These are phyloP conservation scores for Holtermannia corniformis DNA, from an alignment of 768 basidiomycete genomes.

Conservation along the genomic window DNA sequence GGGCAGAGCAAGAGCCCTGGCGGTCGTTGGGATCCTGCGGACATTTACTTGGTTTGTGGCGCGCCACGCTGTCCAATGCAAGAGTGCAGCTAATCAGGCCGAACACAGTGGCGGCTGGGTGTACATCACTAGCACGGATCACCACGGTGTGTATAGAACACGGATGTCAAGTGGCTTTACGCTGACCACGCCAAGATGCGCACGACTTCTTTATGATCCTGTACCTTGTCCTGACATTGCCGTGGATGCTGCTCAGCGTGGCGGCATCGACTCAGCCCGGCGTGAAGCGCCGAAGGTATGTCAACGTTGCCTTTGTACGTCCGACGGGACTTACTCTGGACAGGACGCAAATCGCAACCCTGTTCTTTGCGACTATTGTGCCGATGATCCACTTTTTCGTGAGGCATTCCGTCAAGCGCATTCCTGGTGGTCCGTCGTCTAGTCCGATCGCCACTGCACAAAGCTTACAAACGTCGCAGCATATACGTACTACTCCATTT, in stretches of 20 bases:
- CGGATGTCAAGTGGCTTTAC: neutral
- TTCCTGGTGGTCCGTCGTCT: constrained; percentile 58
- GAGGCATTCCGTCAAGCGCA: constrained; percentile 66
- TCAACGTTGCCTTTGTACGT: neutral
- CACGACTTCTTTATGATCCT: constrained; percentile 83
- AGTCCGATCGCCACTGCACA: neutral
- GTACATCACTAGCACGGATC: constrained; percentile 69
- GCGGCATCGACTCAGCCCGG: constrained; percentile 46
- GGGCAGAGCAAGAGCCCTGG: constrained; percentile 46
- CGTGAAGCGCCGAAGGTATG: constrained; percentile 8
- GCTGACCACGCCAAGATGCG: constrained; percentile 43
- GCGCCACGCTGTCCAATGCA: neutral
- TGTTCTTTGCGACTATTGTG: constrained; percentile 59
- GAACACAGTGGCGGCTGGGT: constrained; percentile 66
- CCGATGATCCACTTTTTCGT: constrained; percentile 77
- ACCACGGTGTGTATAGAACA: constrained; percentile 47
- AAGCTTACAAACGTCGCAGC: constrained; percentile 45
- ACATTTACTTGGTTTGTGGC: constrained; percentile 56
- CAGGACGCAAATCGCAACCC: constrained; percentile 7
- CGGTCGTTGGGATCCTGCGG: constrained; percentile 57
- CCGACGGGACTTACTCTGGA: neutral
- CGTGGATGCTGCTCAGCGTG: constrained; percentile 77
- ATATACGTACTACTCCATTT: constrained; percentile 75
- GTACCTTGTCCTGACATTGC: constrained; percentile 73
- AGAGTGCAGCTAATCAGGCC: neutral